These are phyloP conservation scores for Lolium rigidum DNA, from an alignment of 176 grass and related monocot species.

Conservation along the genomic window DNA sequence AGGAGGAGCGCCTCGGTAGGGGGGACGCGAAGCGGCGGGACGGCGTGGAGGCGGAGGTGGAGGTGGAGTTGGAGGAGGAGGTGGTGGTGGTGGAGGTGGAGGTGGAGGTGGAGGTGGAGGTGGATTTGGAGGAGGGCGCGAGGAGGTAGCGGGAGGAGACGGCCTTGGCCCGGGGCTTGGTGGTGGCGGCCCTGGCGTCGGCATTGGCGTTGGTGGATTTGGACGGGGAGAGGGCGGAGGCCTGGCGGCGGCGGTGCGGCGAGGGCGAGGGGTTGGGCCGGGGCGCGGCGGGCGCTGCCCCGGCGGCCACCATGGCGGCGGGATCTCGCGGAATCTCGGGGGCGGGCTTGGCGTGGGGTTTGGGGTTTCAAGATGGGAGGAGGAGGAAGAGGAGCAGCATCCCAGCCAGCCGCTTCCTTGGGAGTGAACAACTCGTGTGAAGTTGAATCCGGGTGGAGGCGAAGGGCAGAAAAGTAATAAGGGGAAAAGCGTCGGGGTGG, in stretches of 20 bases:
- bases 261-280: constrained; percentile 57
- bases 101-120: constrained; percentile 56
- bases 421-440: constrained; percentile 7
- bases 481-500: constrained; percentile 42
- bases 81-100: constrained; percentile 55
- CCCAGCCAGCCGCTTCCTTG: not conserved
- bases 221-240: constrained; percentile 60
- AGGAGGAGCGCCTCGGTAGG: constrained; percentile 67
- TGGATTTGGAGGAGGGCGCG: constrained; percentile 58
- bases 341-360: constrained; percentile 37
- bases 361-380: constrained; percentile 44
- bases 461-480: constrained; percentile 44
- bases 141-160: constrained; percentile 64
- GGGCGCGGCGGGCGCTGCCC: constrained; percentile 55
- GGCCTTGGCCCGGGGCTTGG: constrained; percentile 48
- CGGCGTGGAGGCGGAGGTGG: constrained; percentile 62
- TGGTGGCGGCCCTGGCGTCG: constrained; percentile 35
- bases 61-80: constrained; percentile 61
- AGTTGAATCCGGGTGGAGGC: constrained; percentile 31
- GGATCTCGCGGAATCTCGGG: constrained; percentile 60
- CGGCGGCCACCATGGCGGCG: constrained; percentile 70
- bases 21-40: constrained; percentile 67
- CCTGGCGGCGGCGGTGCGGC: constrained; percentile 56
- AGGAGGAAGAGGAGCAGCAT: not conserved
- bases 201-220: constrained; percentile 55